Evolutionary conservation across 225 moss, liverwort and hornwort genomes (phyloP).

Genomic region (Bryoerythrophyllum caledonicum): DNA sequence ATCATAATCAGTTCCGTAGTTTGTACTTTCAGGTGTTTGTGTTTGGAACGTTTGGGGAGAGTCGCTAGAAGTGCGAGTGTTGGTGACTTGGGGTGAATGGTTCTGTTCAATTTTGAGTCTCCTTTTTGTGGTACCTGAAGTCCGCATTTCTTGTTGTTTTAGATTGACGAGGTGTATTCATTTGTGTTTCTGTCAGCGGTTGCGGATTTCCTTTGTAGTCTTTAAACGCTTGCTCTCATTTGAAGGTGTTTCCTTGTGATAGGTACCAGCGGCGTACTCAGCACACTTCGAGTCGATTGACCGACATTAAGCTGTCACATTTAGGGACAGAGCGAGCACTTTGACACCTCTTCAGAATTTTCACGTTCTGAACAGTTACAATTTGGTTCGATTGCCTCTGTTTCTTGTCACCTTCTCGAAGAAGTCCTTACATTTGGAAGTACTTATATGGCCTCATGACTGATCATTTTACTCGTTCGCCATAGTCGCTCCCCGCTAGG

Average conservation of each 20-base stretch:
- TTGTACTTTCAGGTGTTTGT: not conserved
- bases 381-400: not conserved
- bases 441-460: slow-evolving; percentile 20
- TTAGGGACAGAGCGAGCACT: not conserved
- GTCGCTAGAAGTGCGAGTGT: not conserved
- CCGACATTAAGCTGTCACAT: not conserved
- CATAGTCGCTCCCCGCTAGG: slow-evolving; percentile 17
- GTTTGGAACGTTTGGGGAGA: not conserved
- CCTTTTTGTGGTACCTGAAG: slow-evolving; percentile 1
- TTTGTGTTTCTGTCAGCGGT: not conserved
- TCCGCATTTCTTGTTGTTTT: slow-evolving; percentile 9
- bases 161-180: slow-evolving; percentile 9
- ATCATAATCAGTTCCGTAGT: slow-evolving; percentile 1
- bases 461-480: slow-evolving; percentile 12
- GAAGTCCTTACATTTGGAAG: slow-evolving; percentile 3
- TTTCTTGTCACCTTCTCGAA: slow-evolving; percentile 12
- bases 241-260: slow-evolving; percentile 18
- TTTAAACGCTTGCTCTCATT: not conserved
- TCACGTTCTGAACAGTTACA: not conserved
- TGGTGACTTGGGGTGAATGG: slow-evolving; percentile 16
- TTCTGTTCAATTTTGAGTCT: slow-evolving; percentile 3
- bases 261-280: not conserved
- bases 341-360: not conserved
- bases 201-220: not conserved
- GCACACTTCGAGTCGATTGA: not conserved